Conservation (phyloP, 139 green algal species). For the Closterium sp. region DNA sequence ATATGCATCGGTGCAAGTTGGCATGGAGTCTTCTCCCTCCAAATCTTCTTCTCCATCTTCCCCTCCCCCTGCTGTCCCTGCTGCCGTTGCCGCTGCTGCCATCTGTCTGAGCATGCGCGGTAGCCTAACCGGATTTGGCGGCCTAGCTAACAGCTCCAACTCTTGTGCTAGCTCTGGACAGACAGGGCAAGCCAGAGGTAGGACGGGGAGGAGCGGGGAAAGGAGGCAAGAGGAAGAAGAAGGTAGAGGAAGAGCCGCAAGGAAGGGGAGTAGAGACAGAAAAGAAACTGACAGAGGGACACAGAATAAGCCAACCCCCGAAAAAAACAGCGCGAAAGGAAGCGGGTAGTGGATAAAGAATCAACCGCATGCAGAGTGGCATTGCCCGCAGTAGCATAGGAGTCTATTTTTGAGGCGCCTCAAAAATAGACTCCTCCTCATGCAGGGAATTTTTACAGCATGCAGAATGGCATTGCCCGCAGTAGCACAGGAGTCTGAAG, state of each 20-base stretch:
- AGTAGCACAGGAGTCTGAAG: too few relatives aligned
- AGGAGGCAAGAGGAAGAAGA: background rate
- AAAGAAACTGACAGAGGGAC: background rate
- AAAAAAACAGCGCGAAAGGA: too few relatives aligned
- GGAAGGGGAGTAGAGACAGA: background rate
- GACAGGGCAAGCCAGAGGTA: too few relatives aligned
- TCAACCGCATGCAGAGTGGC: too few relatives aligned
- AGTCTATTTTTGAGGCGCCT: too few relatives aligned
- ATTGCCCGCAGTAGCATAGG: too few relatives aligned
- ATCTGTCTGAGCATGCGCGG: background rate
- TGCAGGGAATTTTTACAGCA: too few relatives aligned
- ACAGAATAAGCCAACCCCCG: background rate
- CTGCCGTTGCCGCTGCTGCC: background rate
- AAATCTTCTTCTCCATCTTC: too few relatives aligned
- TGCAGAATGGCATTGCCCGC: too few relatives aligned
- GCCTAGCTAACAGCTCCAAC: background rate
- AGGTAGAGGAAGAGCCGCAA: background rate
- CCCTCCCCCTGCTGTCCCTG: background rate
- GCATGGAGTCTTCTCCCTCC: background rate
- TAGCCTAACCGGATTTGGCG: background rate
- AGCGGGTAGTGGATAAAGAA: too few relatives aligned
- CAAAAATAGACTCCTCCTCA: too few relatives aligned
- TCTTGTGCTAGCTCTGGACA: background rate
- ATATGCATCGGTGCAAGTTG: background rate
- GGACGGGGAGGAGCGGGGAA: background rate